Evolutionary conservation across 2,329 filamentous ascomycete species (phyloP), one percentile per base, ranked within the genome.

Genomic region (Fusarium sambucinum): DNA sequence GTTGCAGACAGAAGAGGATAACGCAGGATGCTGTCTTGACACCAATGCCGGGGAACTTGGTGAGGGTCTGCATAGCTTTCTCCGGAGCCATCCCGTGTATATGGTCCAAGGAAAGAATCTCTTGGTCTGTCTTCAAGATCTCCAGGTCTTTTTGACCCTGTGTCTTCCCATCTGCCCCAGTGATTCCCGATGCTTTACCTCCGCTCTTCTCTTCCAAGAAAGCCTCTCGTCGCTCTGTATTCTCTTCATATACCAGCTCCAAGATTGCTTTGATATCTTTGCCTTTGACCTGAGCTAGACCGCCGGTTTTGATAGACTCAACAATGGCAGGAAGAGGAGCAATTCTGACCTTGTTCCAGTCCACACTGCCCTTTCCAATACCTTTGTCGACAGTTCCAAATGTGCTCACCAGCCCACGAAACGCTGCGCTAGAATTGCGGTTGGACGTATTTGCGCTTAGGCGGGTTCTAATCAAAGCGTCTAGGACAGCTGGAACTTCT

Each of bases 231-330:
- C 72, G 62, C 46, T 48, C 54, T 21, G 46, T 59, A 37, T 74
- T 74, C 56, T 74, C 72, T 50, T 74, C 63, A 27, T 74, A 63
- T 6, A 74, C 72, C 32, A 73, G 45, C 30, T 71, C 72, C 25
- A 74, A 42, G 16, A 74, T 74, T 17, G 64, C 63, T 35, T 74
- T 74, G 50, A 74, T 74, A 38, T 74, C 72, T 40, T 68, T 70
- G 11, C 72, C 73, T 52, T 74, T 74, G 29, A 69, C 67, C 41
- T 73, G 69, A 25, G 72, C 72, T 38, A 74, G 42, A 7, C 72
- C 72, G 2, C 89, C 88, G 66, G 91, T 89, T 13, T 80, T 80
- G 16, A 92, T 85, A 0, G 89, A 86, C 6, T 83, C 77, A 1
- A 82, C 80, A 0, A 92, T 82, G 21, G 92, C 90, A 6, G 75